phyloP scores from a whole-genome alignment of 2,329 filamentous ascomycete species.

The Xylaria sp. region DNA sequence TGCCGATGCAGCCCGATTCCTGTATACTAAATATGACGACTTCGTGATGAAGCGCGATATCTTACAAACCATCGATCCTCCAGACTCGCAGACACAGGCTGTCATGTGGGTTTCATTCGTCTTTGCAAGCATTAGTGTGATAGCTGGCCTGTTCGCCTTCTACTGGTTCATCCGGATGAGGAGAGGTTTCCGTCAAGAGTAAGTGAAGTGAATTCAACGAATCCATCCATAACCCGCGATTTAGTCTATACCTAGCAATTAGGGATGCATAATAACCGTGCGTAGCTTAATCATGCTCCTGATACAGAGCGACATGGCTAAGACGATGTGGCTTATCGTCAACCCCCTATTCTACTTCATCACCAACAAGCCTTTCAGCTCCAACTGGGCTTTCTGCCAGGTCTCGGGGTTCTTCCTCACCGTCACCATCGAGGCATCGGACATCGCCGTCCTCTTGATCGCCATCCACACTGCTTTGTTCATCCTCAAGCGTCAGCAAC shows the following conservation, averaged over 20 bases:
- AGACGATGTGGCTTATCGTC: conserved; percentile 74
- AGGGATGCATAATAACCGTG: conserved; percentile 33
- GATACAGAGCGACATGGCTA: conserved; percentile 77
- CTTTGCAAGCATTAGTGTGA: conserved; percentile 64
- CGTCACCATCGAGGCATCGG: conserved; percentile 74
- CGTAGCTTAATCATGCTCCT: conserved; percentile 77
- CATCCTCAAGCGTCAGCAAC: conserved; percentile 68
- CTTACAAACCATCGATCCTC: conserved; percentile 10
- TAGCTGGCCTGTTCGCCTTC: conserved; percentile 65
- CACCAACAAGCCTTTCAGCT: conserved; percentile 54
- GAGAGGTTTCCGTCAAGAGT: conserved; percentile 79
- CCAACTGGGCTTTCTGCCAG: conserved; percentile 70
- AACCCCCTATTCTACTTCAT: conserved; percentile 71
- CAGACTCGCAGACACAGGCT: conserved; percentile 39
- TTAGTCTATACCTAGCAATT: background rate
- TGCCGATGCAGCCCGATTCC: conserved; percentile 20
- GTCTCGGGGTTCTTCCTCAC: conserved; percentile 74
- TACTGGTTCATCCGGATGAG: conserved; percentile 82
- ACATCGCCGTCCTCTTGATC: conserved; percentile 78
- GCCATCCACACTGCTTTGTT: conserved; percentile 78
- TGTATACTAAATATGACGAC: conserved; percentile 23
- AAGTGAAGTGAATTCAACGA: conserved; percentile 53
- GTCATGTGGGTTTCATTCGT: conserved; percentile 57
- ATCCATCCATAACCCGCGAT: background rate
- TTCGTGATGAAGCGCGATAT: conserved; percentile 33